These are phyloP conservation scores for Haplographium delicatum DNA, from an alignment of 495 filamentous ascomycete species.

Conservation along the genomic window DNA sequence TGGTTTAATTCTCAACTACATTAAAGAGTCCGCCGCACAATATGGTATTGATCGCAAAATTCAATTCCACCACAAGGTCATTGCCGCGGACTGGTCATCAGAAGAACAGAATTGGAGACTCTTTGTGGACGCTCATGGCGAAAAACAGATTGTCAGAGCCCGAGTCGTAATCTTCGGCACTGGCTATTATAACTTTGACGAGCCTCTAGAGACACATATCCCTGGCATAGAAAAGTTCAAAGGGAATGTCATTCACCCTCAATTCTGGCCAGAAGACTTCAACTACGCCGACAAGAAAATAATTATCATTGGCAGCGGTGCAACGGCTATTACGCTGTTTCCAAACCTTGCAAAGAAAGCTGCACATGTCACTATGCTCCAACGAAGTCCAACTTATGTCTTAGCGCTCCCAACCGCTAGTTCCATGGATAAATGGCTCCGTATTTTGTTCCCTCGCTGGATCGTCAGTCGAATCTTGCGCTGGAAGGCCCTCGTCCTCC, in stretches of 20 bases:
- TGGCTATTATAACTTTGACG: conserved; percentile 65
- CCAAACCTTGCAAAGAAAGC: conserved; percentile 46
- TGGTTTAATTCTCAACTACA: conserved; percentile 52
- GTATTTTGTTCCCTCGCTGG: conserved; percentile 38
- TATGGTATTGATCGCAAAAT: conserved; percentile 61
- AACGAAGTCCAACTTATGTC: conserved; percentile 54
- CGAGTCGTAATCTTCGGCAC: conserved; percentile 57
- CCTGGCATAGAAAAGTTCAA: conserved; percentile 54
- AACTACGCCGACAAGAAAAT: conserved; percentile 46
- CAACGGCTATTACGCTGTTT: conserved; percentile 52
- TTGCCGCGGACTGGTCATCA: conserved; percentile 54
- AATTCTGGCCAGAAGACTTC: conserved; percentile 54
- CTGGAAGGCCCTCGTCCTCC: conserved; percentile 17
- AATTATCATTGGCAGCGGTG: conserved; percentile 51
- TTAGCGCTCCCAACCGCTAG: conserved; percentile 42
- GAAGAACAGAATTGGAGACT: conserved; percentile 57
- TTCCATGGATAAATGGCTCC: conserved; percentile 26
- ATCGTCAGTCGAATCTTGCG: conserved; percentile 36
- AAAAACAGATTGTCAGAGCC: conserved; percentile 40
- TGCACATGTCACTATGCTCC: conserved; percentile 48
- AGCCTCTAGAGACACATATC: conserved; percentile 49
- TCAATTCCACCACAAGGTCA: conserved; percentile 51
- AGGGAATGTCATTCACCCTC: conserved; percentile 53
- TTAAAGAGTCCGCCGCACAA: conserved; percentile 51
- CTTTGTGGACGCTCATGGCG: conserved; percentile 43